phyloP scores from a whole-genome alignment of 805 yeast species.

The Candida berthetii region DNA sequence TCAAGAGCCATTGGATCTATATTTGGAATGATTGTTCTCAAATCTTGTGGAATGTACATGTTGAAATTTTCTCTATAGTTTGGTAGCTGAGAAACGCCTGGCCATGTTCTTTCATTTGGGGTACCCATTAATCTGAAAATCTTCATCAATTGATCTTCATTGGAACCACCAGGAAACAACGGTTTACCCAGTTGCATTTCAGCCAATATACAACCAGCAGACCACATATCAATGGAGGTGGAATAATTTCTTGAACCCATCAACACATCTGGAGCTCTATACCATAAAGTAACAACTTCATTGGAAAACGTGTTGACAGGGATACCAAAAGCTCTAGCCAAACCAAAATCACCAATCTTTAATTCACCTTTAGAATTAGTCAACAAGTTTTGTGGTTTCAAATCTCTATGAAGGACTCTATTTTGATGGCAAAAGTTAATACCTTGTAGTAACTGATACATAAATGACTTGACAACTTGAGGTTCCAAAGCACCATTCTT shows the following conservation, averaged over 20 bases:
- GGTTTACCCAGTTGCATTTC: constrained; percentile 99
- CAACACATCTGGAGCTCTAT: constrained; percentile 94
- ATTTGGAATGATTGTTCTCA: constrained; percentile 68
- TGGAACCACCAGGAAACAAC: constrained; percentile 91
- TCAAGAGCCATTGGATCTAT: constrained; percentile 80
- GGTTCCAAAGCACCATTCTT: constrained; percentile 89
- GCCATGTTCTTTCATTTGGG: constrained; percentile 95
- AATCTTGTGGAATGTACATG: constrained; percentile 83
- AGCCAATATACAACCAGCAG: constrained; percentile 96
- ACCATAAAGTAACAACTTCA: constrained; percentile 97
- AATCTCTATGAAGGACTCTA: constrained; percentile 63
- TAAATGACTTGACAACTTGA: constrained; percentile 78
- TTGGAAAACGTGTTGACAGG: constrained; percentile 96
- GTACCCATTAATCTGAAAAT: constrained; percentile 95
- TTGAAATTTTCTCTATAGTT: constrained; percentile 84
- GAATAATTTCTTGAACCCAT: constrained; percentile 94
- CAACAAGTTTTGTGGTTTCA: constrained; percentile 92
- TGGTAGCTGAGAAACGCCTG: constrained; percentile 87
- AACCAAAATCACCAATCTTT: constrained; percentile 93
- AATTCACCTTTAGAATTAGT: constrained; percentile 87
- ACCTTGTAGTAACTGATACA: constrained; percentile 90
- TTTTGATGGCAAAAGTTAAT: constrained; percentile 64
- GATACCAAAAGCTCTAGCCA: constrained; percentile 96
- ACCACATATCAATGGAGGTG: constrained; percentile 97
- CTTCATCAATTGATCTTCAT: constrained; percentile 89